These are phyloP conservation scores for Agaricus subrufescens DNA, from an alignment of 768 basidiomycete species.

Conservation along the genomic window DNA sequence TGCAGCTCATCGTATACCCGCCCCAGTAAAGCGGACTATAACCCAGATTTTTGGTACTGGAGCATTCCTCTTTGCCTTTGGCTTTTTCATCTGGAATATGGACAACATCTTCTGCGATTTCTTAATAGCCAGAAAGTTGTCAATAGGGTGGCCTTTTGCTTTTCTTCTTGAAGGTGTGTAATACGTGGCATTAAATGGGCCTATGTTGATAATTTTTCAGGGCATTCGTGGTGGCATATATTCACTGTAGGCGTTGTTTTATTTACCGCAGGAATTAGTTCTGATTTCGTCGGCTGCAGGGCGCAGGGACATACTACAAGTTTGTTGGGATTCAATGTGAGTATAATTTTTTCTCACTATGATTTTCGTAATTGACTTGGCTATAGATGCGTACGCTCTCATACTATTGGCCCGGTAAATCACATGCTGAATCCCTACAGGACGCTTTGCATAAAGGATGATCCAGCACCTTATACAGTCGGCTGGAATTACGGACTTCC, in stretches of 20 bases:
- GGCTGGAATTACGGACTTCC: conserved; percentile 43
- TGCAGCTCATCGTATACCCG: conserved; percentile 33
- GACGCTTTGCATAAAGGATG: conserved; percentile 58
- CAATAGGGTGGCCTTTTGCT: conserved; percentile 59
- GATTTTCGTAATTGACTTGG: background rate
- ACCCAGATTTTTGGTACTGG: conserved; percentile 48
- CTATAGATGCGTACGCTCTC: conserved; percentile 37
- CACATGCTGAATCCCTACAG: conserved; percentile 23
- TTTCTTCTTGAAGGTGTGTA: conserved; percentile 58
- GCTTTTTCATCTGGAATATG: conserved; percentile 75
- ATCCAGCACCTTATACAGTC: conserved; percentile 44
- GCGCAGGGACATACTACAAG: conserved; percentile 47
- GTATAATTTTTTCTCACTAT: conserved; percentile 12
- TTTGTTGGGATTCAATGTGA: conserved; percentile 49
- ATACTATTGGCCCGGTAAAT: conserved; percentile 12
- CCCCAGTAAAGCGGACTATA: conserved; percentile 35
- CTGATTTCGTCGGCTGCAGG: conserved; percentile 22
- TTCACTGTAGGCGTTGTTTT: conserved; percentile 42
- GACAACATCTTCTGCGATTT: conserved; percentile 72
- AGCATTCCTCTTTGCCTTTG: conserved; percentile 50
- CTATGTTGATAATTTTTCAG: conserved; percentile 22
- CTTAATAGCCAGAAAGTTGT: conserved; percentile 51
- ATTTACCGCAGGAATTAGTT: background rate
- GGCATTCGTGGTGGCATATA: conserved; percentile 76
- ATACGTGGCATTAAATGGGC: background rate